Evolutionary conservation across 306 rosid genomes (phyloP).

Genomic region (Alnus rubra): DNA sequence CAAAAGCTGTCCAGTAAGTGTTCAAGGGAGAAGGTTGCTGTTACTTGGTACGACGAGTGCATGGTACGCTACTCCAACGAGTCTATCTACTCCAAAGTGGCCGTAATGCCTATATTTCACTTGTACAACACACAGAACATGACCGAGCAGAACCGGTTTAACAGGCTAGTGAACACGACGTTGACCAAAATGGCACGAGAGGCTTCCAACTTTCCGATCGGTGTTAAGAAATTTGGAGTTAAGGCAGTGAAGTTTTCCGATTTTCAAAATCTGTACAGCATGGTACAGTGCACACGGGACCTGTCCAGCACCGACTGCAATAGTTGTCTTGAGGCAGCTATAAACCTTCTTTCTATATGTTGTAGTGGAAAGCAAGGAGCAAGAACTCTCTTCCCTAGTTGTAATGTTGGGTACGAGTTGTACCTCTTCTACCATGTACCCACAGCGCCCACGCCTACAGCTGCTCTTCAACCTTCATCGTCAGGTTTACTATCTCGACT

Average conservation of each 20-base stretch:
- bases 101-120: too few species aligned
- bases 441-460: not conserved
- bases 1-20: slow-evolving; percentile 18
- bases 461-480: not conserved
- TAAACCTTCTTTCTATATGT: not conserved
- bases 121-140: too few species aligned
- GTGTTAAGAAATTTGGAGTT: not conserved
- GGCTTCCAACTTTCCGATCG: not conserved
- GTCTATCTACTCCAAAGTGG: too few species aligned
- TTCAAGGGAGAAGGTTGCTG: slow-evolving; percentile 40
- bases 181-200: too few species aligned
- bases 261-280: slow-evolving; percentile 5
- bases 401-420: slow-evolving; percentile 12
- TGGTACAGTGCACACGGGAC: slow-evolving; percentile 38
- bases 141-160: too few species aligned
- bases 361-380: not conserved
- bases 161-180: too few species aligned
- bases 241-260: not conserved
- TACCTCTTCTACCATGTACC: slow-evolving; percentile 11
- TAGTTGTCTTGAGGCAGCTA: not conserved
- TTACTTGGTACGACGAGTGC: too few species aligned
- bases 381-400: slow-evolving; percentile 10
- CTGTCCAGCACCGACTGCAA: slow-evolving; percentile 12
- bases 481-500: not conserved
- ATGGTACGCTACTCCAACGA: too few species aligned